phyloP scores from a whole-genome alignment of 805 yeast species.

The Hanseniaspora lachancei region DNA sequence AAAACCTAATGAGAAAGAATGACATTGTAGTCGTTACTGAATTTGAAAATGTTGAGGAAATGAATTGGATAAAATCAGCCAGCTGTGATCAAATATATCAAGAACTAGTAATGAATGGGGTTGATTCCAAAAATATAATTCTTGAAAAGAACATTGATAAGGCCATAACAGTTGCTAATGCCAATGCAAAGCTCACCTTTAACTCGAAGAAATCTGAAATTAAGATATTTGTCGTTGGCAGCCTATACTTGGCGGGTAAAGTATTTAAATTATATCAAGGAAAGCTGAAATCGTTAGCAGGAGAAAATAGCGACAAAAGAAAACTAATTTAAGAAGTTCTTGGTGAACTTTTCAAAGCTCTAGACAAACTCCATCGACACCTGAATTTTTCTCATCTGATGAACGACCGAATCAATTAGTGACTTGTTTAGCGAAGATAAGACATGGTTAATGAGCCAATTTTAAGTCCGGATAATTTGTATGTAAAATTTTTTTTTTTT shows the following conservation, averaged over 20 bases:
- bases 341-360: too few relatives aligned
- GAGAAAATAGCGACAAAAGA: too few relatives aligned
- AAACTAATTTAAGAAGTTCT: too few relatives aligned
- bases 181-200: conserved; percentile 13
- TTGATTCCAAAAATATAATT: not conserved
- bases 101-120: conserved; percentile 18
- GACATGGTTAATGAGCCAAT: too few relatives aligned
- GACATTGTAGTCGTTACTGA: conserved; percentile 52
- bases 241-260: conserved; percentile 55
- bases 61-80: conserved; percentile 80
- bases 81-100: not conserved
- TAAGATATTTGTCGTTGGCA: conserved; percentile 50
- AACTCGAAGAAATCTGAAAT: conserved; percentile 3
- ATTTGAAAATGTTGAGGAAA: conserved; percentile 63
- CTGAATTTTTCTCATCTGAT: too few relatives aligned
- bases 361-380: too few relatives aligned
- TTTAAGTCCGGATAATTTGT: too few relatives aligned
- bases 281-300: not conserved
- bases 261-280: conserved; percentile 31
- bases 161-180: conserved; percentile 13
- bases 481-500: too few relatives aligned
- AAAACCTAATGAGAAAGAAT: conserved; percentile 33
- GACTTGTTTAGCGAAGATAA: too few relatives aligned
- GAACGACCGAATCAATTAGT: too few relatives aligned
- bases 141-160: conserved; percentile 5